A percentile compares a stretch with the other conserved stretches of the same genome.
These are phyloP conservation scores for Dicorynia guianensis DNA, from an alignment of 306 rosid species.

Conservation along the genomic window DNA sequence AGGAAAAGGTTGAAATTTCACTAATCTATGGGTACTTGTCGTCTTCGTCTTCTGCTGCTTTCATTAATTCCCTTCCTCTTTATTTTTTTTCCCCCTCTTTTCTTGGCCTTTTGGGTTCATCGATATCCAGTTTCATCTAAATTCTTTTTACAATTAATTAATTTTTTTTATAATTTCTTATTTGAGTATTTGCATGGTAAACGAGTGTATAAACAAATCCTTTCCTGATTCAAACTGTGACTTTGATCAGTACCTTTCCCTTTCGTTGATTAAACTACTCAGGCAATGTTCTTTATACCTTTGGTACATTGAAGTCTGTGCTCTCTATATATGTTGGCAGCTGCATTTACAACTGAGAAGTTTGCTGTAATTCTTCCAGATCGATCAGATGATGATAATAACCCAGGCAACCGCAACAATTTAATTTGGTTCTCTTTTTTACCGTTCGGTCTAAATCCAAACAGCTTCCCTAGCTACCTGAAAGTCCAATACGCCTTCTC, in stretches of 20 bases:
- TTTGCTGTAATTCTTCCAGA: slow-evolving; percentile 56
- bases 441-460: slow-evolving; percentile 38
- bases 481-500: slow-evolving; percentile 38
- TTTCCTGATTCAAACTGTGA: slow-evolving; percentile 61
- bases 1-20: slow-evolving; percentile 37
- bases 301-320: slow-evolving; percentile 79
- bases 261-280: slow-evolving; percentile 82
- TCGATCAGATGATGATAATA: slow-evolving; percentile 39
- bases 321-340: slow-evolving; percentile 51
- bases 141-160: neutral
- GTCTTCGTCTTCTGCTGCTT: neutral
- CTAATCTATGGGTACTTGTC: slow-evolving; percentile 27
- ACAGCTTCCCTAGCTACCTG: slow-evolving; percentile 30
- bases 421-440: slow-evolving; percentile 34
- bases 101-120: slow-evolving; percentile 21
- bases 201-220: slow-evolving; percentile 30
- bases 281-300: slow-evolving; percentile 85
- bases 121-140: slow-evolving; percentile 8
- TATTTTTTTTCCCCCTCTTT: neutral
- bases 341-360: slow-evolving; percentile 41
- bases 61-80: neutral
- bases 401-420: neutral
- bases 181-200: slow-evolving; percentile 54
- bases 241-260: slow-evolving; percentile 57
- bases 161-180: neutral